Conservation (phyloP, 179 eudicot species). For the Beta lomatogona region DNA sequence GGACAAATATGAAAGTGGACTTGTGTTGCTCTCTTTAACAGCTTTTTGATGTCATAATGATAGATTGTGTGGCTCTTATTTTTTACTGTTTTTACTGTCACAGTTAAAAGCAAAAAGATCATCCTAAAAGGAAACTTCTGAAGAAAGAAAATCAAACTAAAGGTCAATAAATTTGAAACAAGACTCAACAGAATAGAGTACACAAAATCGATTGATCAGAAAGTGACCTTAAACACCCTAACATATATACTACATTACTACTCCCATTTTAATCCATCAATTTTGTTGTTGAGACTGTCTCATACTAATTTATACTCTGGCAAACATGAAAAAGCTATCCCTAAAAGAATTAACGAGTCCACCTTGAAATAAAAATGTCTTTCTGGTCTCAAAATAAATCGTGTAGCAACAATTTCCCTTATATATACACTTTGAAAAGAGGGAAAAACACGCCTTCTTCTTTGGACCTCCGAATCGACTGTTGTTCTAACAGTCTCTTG, state of each 20-base stretch:
- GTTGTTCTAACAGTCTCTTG: neutral
- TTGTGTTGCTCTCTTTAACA: conserved; percentile 23
- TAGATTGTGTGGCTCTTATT: neutral
- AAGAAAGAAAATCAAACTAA: neutral
- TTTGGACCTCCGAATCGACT: neutral
- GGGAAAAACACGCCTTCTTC: neutral
- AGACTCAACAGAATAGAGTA: neutral
- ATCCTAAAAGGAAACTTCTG: neutral
- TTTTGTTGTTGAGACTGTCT: neutral
- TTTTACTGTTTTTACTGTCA: neutral
- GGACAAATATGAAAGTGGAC: conserved; percentile 9
- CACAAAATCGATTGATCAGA: conserved; percentile 16
- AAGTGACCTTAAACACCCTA: conserved; percentile 7
- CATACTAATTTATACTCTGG: neutral
- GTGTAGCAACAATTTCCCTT: neutral
- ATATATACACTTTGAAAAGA: neutral
- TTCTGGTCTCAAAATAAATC: neutral
- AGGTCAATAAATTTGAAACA: conserved; percentile 19
- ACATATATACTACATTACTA: neutral
- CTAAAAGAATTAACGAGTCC: too few relatives aligned
- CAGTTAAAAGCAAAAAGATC: neutral
- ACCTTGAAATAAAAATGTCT: too few relatives aligned
- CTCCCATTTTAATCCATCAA: neutral
- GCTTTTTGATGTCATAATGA: neutral
- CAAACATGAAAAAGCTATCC: neutral